These are phyloP conservation scores for Ceratonia siliqua DNA, from an alignment of 306 rosid species.

Conservation along the genomic window DNA sequence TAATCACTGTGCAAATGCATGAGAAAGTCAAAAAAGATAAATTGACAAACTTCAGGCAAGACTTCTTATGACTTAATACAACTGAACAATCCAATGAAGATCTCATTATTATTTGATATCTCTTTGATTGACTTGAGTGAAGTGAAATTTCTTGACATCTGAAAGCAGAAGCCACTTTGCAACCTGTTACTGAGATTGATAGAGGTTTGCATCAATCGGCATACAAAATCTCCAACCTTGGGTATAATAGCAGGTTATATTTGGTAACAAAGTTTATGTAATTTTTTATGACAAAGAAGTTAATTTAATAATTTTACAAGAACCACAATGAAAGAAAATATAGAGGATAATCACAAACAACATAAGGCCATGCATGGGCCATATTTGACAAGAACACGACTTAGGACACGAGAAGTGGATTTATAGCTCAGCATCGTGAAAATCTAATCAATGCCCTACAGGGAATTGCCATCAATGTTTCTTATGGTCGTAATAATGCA, in stretches of 20 bases:
- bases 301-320: too few species aligned
- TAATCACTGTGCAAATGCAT: background rate
- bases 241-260: too few species aligned
- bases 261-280: too few species aligned
- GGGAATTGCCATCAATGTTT: background rate
- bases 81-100: background rate
- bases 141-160: background rate
- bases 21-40: background rate
- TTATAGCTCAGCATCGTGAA: slow-evolving; percentile 27
- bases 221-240: too few species aligned
- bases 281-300: too few species aligned
- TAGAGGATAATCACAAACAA: background rate
- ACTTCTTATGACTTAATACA: background rate
- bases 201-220: too few species aligned
- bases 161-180: too few species aligned
- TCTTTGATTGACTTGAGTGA: background rate
- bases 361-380: background rate
- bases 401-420: background rate
- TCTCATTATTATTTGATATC: background rate
- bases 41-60: background rate
- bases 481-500: slow-evolving; percentile 12
- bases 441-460: background rate
- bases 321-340: too few species aligned
- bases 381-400: background rate
- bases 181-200: too few species aligned